Evolutionary conservation across 345 rosid genomes (phyloP), one percentile per base, ranked within the genome.

Genomic region (Excoecaria cochinchinensis): DNA sequence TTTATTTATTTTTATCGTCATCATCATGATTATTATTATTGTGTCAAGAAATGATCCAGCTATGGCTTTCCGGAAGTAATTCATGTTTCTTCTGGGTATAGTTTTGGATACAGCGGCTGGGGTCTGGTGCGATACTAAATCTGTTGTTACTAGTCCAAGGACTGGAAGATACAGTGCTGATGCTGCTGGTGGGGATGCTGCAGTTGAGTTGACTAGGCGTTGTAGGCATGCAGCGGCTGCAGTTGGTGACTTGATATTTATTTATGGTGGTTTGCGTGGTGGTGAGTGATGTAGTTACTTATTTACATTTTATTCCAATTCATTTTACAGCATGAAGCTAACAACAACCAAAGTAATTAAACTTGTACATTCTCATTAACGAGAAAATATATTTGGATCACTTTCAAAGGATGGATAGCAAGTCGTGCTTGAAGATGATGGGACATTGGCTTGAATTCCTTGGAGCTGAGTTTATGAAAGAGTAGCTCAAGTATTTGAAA

Each of bases 61-160:
- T 62, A 22, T 7, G 16, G 50, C 64, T 39, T 25, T 73, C 59
- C 70, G 67, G 73, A 14, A 24, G 5, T 47, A 22, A 14, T 31
- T 64, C 17, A 31, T 48, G 50, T 66, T 81, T 76, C 52, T 83
- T 58, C 70, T 66, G 58, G 79, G 71, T 88, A 44, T 78, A 95
- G 99, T 95, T 70, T 85, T 95, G 89, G 99, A 95, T 88, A 95
- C 99, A 77, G 98, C 99, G 67, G 98, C 99, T 31, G 99, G 99
- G 75, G 98, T 95, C 75, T 95, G 99, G 99, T 95, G 99, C 82
- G 99, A 95, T 86, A 93, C 97, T 69, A 95, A 93, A 79, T 95
- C 98, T 80, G 98, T 95, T 79, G 96, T 95, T 72, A 95, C 92
- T 69, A 93, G 88, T 85, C 98, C 98, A 69, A 89, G 98, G 80